A percentile compares a stretch with the other conserved stretches of the same genome.
phyloP scores from a whole-genome alignment of 306 rosid genomes.

The Vigna hirtella region DNA sequence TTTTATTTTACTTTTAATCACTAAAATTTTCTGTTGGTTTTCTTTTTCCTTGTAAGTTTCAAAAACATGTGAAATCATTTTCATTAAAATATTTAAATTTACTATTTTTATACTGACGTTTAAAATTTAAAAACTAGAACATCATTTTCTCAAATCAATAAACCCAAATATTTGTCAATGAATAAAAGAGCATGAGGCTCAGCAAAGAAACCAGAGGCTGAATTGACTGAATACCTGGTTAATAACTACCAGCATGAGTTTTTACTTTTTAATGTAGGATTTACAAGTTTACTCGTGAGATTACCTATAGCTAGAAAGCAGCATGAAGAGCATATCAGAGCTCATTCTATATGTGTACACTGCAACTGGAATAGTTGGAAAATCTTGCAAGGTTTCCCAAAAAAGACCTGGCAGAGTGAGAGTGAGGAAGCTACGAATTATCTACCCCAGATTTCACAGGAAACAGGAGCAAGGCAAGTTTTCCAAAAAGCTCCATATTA shows the following conservation, averaged over 20 bases:
- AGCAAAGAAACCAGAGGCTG: conserved; percentile 5
- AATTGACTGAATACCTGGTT: background rate
- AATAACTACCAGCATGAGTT: background rate
- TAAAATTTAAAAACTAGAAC: too few species aligned
- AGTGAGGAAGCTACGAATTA: background rate
- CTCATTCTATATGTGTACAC: conserved; percentile 11
- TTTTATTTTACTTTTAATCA: background rate
- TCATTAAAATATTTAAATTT: background rate
- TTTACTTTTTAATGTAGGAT: background rate
- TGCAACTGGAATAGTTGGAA: conserved; percentile 7
- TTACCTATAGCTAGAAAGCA: background rate
- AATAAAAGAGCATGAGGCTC: background rate
- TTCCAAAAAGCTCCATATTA: background rate
- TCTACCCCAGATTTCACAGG: conserved; percentile 4
- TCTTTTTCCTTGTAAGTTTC: background rate
- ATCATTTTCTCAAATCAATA: background rate
- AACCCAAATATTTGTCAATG: background rate
- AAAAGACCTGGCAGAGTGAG: background rate
- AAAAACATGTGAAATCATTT: background rate
- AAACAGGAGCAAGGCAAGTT: background rate
- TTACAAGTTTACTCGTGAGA: background rate
- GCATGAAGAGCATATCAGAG: conserved; percentile 10
- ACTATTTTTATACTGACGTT: too few species aligned
- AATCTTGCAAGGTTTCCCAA: background rate
- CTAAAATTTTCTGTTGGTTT: too few species aligned